phyloP scores from a whole-genome alignment of 345 rosid species.

The Carallia brachiata region DNA sequence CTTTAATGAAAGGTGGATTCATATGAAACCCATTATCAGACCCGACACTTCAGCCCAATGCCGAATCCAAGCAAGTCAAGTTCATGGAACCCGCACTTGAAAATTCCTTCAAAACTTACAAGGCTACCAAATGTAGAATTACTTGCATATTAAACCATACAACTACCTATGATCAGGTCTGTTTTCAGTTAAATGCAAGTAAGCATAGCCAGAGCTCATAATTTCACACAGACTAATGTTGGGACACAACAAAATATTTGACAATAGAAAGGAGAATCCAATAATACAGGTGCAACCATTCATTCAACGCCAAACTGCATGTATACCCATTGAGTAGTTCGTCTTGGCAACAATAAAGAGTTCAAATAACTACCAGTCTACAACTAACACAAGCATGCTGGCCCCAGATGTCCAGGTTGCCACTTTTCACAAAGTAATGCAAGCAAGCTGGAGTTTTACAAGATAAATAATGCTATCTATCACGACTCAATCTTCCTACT shows the following conservation, averaged over 20 bases:
- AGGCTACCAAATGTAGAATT: too few species aligned
- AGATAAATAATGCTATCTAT: not conserved
- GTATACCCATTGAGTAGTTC: not conserved
- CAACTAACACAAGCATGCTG: constrained; percentile 14
- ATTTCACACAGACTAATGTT: constrained; percentile 9
- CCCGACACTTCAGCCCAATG: too few species aligned
- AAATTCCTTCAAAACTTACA: too few species aligned
- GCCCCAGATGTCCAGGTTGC: not conserved
- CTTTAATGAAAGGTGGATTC: too few species aligned
- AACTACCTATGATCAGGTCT: not conserved
- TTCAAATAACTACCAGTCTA: constrained; percentile 31
- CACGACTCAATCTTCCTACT: too few species aligned
- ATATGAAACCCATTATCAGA: too few species aligned
- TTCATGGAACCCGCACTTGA: too few species aligned
- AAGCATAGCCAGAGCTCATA: not conserved
- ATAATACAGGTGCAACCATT: not conserved
- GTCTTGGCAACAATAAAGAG: not conserved
- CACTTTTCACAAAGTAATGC: not conserved
- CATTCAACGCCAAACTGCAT: not conserved
- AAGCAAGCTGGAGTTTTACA: constrained; percentile 14
- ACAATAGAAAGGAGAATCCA: not conserved
- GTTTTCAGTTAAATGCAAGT: constrained; percentile 4
- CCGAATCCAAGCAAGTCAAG: too few species aligned
- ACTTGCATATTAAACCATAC: not conserved
- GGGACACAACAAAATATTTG: constrained; percentile 9